Percentiles rank a stretch among this genome's conserved stretches.
phyloP scores from a whole-genome alignment of 768 basidiomycete genomes.

The Mycena leptocephala region DNA sequence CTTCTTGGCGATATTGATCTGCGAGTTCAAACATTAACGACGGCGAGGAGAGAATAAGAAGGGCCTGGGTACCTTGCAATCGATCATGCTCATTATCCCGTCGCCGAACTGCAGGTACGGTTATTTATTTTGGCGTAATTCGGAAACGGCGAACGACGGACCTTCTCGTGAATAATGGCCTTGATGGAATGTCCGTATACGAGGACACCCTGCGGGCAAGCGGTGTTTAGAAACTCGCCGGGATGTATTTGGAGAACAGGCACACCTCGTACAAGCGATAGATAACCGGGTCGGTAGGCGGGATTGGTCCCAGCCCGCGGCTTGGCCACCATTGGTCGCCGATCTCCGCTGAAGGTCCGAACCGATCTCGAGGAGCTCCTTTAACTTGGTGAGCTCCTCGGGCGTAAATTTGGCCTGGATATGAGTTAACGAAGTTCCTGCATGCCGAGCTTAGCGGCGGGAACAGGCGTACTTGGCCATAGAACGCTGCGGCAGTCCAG shows the following conservation, averaged over 20 bases:
- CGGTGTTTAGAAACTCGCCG: neutral
- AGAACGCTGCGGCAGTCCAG: constrained; percentile 88
- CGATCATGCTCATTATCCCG: constrained; percentile 93
- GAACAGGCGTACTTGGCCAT: constrained; percentile 73
- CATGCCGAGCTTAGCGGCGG: neutral
- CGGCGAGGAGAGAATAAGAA: neutral
- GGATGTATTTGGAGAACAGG: neutral
- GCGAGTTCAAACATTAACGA: neutral
- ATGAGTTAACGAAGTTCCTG: neutral
- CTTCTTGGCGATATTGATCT: constrained; percentile 75
- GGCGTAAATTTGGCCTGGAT: constrained; percentile 76
- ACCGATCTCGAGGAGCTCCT: constrained; percentile 65
- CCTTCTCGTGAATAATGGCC: constrained; percentile 87
- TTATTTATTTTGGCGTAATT: too few species aligned
- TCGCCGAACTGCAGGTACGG: constrained; percentile 76
- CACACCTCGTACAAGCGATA: constrained; percentile 87
- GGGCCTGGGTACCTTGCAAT: constrained; percentile 66
- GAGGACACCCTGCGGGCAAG: constrained; percentile 67
- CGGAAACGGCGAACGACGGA: constrained; percentile 33
- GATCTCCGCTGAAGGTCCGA: constrained; percentile 60
- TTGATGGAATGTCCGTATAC: constrained; percentile 90
- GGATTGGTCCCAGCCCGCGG: constrained; percentile 78
- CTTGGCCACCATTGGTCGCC: constrained; percentile 84
- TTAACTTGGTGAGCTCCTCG: constrained; percentile 73
- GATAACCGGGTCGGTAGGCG: constrained; percentile 85